Evolutionary conservation across 441 rosid genomes (phyloP).

Genomic region (Geranium incanum): DNA sequence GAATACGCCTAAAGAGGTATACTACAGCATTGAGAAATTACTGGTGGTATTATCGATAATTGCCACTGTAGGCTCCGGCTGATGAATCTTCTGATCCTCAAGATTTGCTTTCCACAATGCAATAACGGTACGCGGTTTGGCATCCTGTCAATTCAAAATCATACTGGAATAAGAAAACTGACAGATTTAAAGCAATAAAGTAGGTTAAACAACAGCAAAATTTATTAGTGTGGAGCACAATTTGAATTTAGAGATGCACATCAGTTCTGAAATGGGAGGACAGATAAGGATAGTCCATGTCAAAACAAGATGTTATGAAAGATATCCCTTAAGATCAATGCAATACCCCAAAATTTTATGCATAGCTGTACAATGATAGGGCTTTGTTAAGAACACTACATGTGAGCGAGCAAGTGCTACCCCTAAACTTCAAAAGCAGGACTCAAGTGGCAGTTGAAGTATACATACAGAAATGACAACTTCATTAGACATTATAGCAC

Average conservation of each 20-base stretch:
- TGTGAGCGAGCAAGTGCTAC: not conserved
- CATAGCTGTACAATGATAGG: not conserved
- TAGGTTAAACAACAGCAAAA: not conserved
- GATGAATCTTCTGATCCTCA: constrained; percentile 65
- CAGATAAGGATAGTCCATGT: not conserved
- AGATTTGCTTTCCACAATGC: constrained; percentile 83
- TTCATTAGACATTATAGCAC: not conserved
- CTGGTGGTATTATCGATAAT: constrained; percentile 60
- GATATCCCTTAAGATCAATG: not conserved
- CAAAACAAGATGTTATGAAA: not conserved
- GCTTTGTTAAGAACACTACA: not conserved
- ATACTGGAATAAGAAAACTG: not conserved
- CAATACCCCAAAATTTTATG: not conserved
- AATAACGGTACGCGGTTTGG: constrained; percentile 62
- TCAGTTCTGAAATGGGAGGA: not conserved
- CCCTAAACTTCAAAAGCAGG: not conserved
- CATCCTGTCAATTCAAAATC: constrained; percentile 51
- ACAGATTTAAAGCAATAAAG: not conserved
- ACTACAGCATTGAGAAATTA: constrained; percentile 36
- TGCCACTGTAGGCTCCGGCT: constrained; percentile 64
- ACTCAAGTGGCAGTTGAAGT: not conserved
- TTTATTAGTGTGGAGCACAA: not conserved
- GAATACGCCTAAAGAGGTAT: constrained; percentile 14
- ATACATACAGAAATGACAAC: not conserved
- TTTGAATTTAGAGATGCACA: not conserved